These are phyloP conservation scores for Plasmodium billcollinsi DNA, from an alignment of 169 alveolate genomes.

Conservation along the genomic window DNA sequence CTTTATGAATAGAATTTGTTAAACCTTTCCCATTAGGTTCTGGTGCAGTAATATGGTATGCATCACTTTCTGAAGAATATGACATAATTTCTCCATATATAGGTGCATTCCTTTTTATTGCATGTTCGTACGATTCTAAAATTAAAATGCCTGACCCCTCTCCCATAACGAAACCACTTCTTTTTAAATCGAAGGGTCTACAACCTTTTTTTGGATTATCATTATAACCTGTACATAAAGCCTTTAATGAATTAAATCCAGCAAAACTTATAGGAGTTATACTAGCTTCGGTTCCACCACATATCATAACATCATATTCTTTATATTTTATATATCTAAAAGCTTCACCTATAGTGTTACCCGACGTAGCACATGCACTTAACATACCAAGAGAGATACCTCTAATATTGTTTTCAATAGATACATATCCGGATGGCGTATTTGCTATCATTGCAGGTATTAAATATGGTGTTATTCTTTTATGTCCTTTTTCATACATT, in stretches of 20 bases:
- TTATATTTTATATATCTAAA: slow-evolving; percentile 84
- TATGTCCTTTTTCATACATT: slow-evolving; percentile 77
- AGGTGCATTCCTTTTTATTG: slow-evolving; percentile 89
- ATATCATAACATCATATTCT: slow-evolving; percentile 88
- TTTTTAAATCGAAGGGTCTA: slow-evolving; percentile 91
- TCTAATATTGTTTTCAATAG: slow-evolving; percentile 81
- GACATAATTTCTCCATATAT: slow-evolving; percentile 91
- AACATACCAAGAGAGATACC: slow-evolving; percentile 83
- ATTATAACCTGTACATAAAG: slow-evolving; percentile 85
- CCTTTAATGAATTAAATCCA: slow-evolving; percentile 87
- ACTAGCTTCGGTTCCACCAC: slow-evolving; percentile 91
- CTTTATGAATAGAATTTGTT: slow-evolving; percentile 76
- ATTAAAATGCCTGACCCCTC: slow-evolving; percentile 93
- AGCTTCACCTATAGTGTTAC: slow-evolving; percentile 89
- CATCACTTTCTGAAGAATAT: slow-evolving; percentile 84
- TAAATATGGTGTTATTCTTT: slow-evolving; percentile 80
- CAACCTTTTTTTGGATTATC: slow-evolving; percentile 88
- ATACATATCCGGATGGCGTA: slow-evolving; percentile 83
- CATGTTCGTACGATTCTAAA: slow-evolving; percentile 90
- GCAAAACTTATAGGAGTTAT: slow-evolving; percentile 86
- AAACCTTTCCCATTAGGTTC: slow-evolving; percentile 83
- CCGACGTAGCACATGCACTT: slow-evolving; percentile 91
- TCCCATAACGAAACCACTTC: slow-evolving; percentile 92
- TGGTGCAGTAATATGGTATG: slow-evolving; percentile 85
- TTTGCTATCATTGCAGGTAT: slow-evolving; percentile 87